Evolutionary conservation across 176 grass and related monocot species (phyloP).

Genomic region (Cenchrus fungigraminus): DNA sequence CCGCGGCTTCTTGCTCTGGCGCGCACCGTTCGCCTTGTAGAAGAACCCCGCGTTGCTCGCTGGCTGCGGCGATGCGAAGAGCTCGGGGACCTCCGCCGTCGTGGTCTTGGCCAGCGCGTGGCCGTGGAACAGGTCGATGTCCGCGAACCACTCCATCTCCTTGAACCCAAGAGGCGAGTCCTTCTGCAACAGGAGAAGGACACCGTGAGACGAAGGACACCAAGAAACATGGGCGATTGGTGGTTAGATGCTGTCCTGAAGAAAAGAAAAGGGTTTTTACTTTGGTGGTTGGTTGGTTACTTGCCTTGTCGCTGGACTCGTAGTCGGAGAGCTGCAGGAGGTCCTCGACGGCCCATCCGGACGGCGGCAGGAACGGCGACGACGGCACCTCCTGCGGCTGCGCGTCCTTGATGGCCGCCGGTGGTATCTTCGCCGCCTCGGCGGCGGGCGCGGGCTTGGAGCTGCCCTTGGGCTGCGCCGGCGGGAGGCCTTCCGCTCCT

Average conservation of each 20-base stretch:
- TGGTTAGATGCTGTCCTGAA: not conserved
- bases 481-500: constrained; percentile 26
- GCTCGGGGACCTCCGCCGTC: constrained; percentile 74
- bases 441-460: not conserved
- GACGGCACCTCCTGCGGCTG: constrained; percentile 52
- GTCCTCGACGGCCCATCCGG: constrained; percentile 81
- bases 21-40: constrained; percentile 54
- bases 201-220: not conserved
- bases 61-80: constrained; percentile 49
- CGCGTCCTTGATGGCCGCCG: not conserved
- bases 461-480: constrained; percentile 32
- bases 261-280: not conserved
- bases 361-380: constrained; percentile 45
- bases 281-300: not conserved
- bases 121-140: constrained; percentile 77
- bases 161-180: constrained; percentile 64
- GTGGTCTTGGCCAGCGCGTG: constrained; percentile 40
- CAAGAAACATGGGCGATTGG: not conserved
- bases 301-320: constrained; percentile 79
- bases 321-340: constrained; percentile 88
- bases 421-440: constrained; percentile 19
- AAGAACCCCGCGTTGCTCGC: constrained; percentile 43
- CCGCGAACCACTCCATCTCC: constrained; percentile 80
- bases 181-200: constrained; percentile 47
- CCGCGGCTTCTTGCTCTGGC: constrained; percentile 66